Evolutionary conservation across 306 rosid species (phyloP), one percentile per base, ranked within the genome.

Genomic region (Hippophae rhamnoides): DNA sequence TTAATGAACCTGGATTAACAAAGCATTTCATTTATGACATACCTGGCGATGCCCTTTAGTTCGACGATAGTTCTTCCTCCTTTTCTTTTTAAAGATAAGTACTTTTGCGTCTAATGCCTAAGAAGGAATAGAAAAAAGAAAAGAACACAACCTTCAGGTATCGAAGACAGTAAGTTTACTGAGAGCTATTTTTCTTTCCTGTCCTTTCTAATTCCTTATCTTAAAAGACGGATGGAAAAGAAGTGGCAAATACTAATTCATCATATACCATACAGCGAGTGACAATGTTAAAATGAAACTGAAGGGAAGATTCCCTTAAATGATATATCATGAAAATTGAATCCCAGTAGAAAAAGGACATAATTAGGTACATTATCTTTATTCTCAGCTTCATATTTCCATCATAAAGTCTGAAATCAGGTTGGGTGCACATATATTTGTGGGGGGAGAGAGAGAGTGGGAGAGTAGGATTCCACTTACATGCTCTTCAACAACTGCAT

Each of bases 401-500:
- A 41, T 9, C 50, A 50, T 18, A 48, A 52, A 62, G 47, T 50
- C 54, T 40, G 31, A 51, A 62, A 13, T 52, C 46, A 47, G 53
- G 43, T 41, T 14, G 51, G 38, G 8, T 1, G 14, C 31, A 53
- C 3, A 51, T 18, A 51, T 13, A 61, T 6, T 5, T 11, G 5
- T 31, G 12, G 26, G 40, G 55, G 25, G 47, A 54, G 44, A 47
- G 8, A 56, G 45, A 38, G 54, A 55, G 54, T 11, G 10, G 2
- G 43, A 10, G 54, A 47, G 13, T 38, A 10, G 31, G 7, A 8
- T 44, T 68, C 59, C 65, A 76, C 96, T 83, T 77, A 92, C 96
- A 65, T 92, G 98, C 79, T 87, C 98, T 81, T 87, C 98, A 65
- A 92, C 89, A 62, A 87, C 81, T 38, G 96, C 98, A 72, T 81